Conservation (phyloP, 1,284 basidiomycete species). For the Neolentinus lepideus region DNA sequence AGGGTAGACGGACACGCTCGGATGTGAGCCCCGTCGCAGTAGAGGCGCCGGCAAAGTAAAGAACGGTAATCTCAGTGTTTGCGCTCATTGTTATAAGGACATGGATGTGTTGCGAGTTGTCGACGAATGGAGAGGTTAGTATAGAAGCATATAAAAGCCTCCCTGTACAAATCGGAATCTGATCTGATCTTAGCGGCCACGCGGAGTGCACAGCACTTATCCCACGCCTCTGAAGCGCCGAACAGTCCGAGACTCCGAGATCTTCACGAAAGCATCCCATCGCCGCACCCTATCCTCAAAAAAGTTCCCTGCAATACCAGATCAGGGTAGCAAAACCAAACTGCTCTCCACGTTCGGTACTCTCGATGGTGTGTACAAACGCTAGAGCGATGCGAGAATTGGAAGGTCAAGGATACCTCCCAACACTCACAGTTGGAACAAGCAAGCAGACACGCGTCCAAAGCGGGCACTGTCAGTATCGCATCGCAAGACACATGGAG, state of each 20-base stretch:
- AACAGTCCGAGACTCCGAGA: not conserved
- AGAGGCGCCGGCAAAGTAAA: slow-evolving; percentile 77
- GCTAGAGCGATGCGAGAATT: no score
- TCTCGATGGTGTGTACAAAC: no score
- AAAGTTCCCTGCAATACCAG: no score
- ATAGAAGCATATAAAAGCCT: not conserved
- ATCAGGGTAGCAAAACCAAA: no score
- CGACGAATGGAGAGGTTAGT: no score
- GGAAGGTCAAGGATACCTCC: no score
- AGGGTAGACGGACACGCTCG: slow-evolving; percentile 39
- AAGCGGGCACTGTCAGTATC: no score
- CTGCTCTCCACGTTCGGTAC: no score
- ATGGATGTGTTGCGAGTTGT: not conserved
- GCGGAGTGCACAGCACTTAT: not conserved
- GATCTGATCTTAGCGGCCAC: not conserved
- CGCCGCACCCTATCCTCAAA: not conserved
- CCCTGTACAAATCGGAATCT: not conserved
- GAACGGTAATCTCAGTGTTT: slow-evolving; percentile 44
- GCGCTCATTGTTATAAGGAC: slow-evolving; percentile 6
- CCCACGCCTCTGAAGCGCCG: no score
- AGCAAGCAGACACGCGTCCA: no score
- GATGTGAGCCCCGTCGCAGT: slow-evolving; percentile 53
- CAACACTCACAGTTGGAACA: no score
- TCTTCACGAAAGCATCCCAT: not conserved
- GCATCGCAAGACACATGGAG: no score